Evolutionary conservation across 2,329 filamentous ascomycete genomes (phyloP), one percentile per base, ranked within the genome.

Genomic region (Lecanicillium sp.): DNA sequence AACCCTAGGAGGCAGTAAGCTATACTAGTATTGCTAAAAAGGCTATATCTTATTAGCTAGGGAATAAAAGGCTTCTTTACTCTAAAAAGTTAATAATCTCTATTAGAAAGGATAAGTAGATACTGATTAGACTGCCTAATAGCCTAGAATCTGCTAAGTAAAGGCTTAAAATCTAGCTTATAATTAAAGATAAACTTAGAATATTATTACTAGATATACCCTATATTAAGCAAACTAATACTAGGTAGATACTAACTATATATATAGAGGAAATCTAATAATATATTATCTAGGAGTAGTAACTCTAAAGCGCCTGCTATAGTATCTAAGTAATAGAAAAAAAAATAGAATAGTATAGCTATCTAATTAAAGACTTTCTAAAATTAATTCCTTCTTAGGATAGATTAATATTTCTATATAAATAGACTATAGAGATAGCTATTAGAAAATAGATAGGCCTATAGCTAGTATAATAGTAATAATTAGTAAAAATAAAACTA

Each of bases 331-430:
- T 35, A 17, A 28, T 28, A 5, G 38, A 40, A 18, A 35, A 28
- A 9, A 28, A 40, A 12, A 40, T 36, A 11, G 14, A 40, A 35
- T 40, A 28, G 38, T 27, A 36, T 4, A 40, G 27, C 4, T 40
- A 36, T 3, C 28, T 35, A 6, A 18, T 40, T 5, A 36, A 32
- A 17, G 28, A 40, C 6, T 36, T 40, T 28, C 38, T 28, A 11
- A 25, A 15, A 10, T 20, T 25, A n/a, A 36, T 40, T 11, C 9
- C 13, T 2, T 40, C 38, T 5, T 36, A 20, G 19, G 38, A 36
- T 14, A 15, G 38, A 27, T 36, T 28, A 5, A 19, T 30, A 13
- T 14, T 36, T 5, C 25, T 36, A 25, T 40, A 40, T 15, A 18
- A 40, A 11, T 8, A 17, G 6, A 35, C 29, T 3, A 10, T 40